Base-by-base conservation (phyloP, 1,284 basidiomycete genomes). In the Meira miltonrushii region DNA sequence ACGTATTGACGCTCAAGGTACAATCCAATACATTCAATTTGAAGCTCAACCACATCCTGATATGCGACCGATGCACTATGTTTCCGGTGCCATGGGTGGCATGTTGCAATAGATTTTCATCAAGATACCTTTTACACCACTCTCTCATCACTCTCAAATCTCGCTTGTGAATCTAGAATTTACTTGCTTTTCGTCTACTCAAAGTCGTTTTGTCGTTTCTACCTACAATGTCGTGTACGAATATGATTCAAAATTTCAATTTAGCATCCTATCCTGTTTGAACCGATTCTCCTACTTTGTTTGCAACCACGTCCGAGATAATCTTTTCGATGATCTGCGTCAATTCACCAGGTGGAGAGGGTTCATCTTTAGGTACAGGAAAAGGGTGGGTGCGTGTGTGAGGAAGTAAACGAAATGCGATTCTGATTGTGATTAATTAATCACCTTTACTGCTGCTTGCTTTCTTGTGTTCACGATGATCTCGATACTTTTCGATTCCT, bases 1-100 rank as follows among this genome's bases (percentile, higher is more conserved):
- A 40, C 63, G 69, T 48, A 89, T 95, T 72, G 87, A 93, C 77
- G 84, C 86, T 33, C 81, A 83, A 39, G 92, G 92, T 15, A 84
- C 85, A 59, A 83, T 87, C 65, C 79, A 86, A 54, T 92, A 54
- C 17, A 17, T 40, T 17, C 53, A 54, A 44, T 56, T 56, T 33
- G 15, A 48, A 25, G 40, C 41, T 15, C 54, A 56, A 23, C 54
- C 54, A 15, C 54, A 56, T 47, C 54, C 54, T 11, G 43, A 47
- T 23, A 49, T 56, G 41, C 17, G 37, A 41, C 54, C 54, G 5
- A 56, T 56, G 54, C 43, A 44, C 17, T 56, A 43, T 39, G 50
- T 23, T n/a, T 41, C 23, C 5, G 50, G 50, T 23, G 21, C 50
- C 8, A 53, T 53, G 50, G 50, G 50, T 8, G 50, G 50, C 23